Evolutionary conservation across 2,329 filamentous ascomycete species (phyloP), one percentile per base, ranked within the genome.

Genomic region (Tolypocladium tropicale): DNA sequence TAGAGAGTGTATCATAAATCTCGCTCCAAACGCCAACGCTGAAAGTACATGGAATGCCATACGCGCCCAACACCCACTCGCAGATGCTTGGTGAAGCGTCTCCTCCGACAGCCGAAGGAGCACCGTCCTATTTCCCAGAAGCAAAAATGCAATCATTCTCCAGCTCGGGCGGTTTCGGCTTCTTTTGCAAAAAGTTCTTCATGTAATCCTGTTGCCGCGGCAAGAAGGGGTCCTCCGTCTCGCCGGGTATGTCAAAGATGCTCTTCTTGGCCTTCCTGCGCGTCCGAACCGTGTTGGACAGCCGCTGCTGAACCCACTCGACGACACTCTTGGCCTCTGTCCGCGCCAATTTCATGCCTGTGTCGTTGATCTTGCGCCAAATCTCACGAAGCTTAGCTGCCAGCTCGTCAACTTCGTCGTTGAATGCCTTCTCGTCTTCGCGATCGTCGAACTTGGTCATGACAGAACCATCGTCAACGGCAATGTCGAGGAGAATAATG

Each of bases 321-420:
- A 95, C 76, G 12, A 80, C 78, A 55, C 84, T 84, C 70, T 95
- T 96, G 14, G 88, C 84, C 65, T 95, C 84, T 33, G 89, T 87
- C 33, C 88, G 81, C 18, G 81, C 79, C 57, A 94, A 76, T 25
- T 83, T 83, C 49, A 89, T 86, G 43, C 89, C 89, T 1, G 85
- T 80, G 64, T 91, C 89, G 57, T 85, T 80, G 64, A 95, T 95
- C 41, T 78, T 79, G 56, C 76, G 74, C 70, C 77, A 78, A 34
- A 84, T 72, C 18, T 72, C 68, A 59, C 85, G 82, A 53, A 95
- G 74, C 36, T 74, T 76, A 21, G 72, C 70, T 1, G 82, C 77
- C 5, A 96, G 76, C 25, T 72, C 74, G 68, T 96, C 91, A 36
- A 96, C 76, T 12, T 84, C 76, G 6, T 73, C 69, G 65, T 96